Base-by-base conservation (phyloP, 352 stramenopile species). In the Phytophthora tubulina region DNA sequence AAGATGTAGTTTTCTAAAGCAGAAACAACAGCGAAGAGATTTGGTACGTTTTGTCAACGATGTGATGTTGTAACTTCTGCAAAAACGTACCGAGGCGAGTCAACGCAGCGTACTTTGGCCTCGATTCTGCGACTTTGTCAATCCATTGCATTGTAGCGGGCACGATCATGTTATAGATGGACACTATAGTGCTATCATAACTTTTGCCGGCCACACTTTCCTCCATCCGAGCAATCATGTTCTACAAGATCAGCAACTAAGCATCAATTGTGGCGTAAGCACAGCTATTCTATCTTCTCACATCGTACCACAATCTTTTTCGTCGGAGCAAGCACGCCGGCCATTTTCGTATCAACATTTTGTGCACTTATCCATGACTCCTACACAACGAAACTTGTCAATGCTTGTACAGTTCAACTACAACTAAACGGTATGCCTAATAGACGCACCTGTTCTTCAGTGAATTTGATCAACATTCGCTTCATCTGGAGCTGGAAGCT, bases 401-500 rank as follows among this genome's bases (percentile, higher is more conserved):
- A 41, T 4, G 10, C 1, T 5, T 27, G 21, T 27, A 27, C 21
- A 27, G 21, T 27, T 27, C 21, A 27, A 27, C 21, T 27, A 27
- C 21, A 27, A 27, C 21, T 38, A 27, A 49, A 39, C 14, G 17
- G 30, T 7, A 42, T 38, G 14, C 15, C 14, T 42, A 32, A 14
- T 42, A 17, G 21, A 27, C 44, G 3, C 38, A 88, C 83, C 73
- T 88, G 83, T 4, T 93, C 87, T 53, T 94, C 85, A 0, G 83
- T 90, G 56, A 93, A 94, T 57, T 91, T 93, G 68, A 91, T 89
- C n/a, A 93, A 51, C 30, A 91, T 62, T 2, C 87, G 81, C 64
- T 94, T 94, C 77, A 93, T 82, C 56, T 93, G 84, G 4, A 94
- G 84, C 73, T 92, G 84, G 39, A 94, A 93, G 60, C 75, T 90